These are phyloP conservation scores for Curvularia eragrostidis DNA, from an alignment of 2,329 filamentous ascomycete genomes.

Conservation along the genomic window DNA sequence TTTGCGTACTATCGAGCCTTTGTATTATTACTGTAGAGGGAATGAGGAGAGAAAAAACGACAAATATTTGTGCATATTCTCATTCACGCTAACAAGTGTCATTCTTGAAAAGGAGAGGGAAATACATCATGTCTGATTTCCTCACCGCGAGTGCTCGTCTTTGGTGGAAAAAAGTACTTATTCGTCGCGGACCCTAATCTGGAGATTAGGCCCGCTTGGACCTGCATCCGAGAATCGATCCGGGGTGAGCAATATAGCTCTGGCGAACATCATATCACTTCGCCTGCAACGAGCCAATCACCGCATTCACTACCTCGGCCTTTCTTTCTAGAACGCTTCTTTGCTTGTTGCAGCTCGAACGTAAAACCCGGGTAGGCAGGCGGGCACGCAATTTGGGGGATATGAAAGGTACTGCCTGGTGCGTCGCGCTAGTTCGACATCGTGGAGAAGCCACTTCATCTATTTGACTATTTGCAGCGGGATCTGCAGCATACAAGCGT, in stretches of 20 bases:
- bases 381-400: conserved; percentile 15
- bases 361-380: conserved; percentile 15
- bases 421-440: conserved; percentile 8
- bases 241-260: conserved; percentile 23
- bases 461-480: conserved; percentile 4
- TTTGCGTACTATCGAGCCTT: conserved; percentile 4
- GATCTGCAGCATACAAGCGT: not conserved
- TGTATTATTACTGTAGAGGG: conserved; percentile 7
- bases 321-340: conserved; percentile 16
- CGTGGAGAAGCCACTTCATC: conserved; percentile 13
- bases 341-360: not conserved
- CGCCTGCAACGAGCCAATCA: conserved; percentile 12
- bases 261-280: conserved; percentile 5
- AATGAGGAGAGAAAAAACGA: not conserved
- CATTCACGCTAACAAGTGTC: not conserved
- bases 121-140: not conserved
- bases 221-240: conserved; percentile 35
- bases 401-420: conserved; percentile 8
- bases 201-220: conserved; percentile 36
- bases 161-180: conserved; percentile 14
- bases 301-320: not conserved
- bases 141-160: not conserved
- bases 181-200: conserved; percentile 30
- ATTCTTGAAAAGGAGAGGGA: not conserved
- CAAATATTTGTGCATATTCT: not conserved